phyloP scores from a whole-genome alignment of 352 stramenopile genomes.

The Phytophthora vignae region DNA sequence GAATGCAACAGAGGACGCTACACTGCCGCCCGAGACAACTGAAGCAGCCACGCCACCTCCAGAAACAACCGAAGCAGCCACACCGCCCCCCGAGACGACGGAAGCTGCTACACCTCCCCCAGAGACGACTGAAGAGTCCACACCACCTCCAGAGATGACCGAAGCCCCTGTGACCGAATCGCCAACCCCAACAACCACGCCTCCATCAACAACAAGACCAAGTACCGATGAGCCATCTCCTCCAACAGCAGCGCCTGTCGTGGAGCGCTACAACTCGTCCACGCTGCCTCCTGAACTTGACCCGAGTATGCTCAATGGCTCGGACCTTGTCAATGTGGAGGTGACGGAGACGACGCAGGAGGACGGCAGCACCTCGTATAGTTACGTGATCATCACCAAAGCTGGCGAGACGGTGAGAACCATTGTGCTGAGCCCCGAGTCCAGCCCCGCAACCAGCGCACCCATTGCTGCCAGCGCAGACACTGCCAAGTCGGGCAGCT shows the following conservation, averaged over 20 bases:
- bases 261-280: constrained; percentile 47
- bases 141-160: neutral
- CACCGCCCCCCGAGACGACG: neutral
- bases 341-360: constrained; percentile 37
- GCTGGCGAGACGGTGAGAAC: constrained; percentile 21
- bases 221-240: neutral
- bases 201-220: constrained; percentile 1
- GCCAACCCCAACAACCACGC: neutral
- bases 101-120: neutral
- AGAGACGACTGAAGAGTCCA: neutral
- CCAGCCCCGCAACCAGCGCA: constrained; percentile 8
- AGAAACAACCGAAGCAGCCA: neutral
- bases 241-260: constrained; percentile 11
- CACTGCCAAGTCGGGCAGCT: constrained; percentile 10
- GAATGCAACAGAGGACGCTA: neutral
- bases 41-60: neutral
- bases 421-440: constrained; percentile 15
- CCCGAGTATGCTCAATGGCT: constrained; percentile 44
- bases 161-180: neutral
- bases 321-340: constrained; percentile 47
- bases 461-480: neutral
- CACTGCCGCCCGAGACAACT: neutral
- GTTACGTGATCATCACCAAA: constrained; percentile 49
- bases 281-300: constrained; percentile 43
- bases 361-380: constrained; percentile 39